Conservation (phyloP, 352 stramenopile genomes). For the Bremia lactucae region DNA sequence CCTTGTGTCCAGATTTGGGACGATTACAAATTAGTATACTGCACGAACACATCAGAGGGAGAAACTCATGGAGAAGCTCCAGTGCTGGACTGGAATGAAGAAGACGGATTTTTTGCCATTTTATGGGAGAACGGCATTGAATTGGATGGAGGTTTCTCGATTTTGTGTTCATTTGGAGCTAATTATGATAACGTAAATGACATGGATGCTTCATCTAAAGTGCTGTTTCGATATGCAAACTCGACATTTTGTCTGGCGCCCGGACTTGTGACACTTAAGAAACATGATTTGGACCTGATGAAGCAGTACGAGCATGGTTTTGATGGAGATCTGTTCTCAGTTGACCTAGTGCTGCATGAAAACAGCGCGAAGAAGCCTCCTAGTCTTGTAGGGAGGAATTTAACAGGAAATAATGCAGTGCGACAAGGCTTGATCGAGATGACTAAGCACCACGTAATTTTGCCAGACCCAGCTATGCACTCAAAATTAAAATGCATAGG, state of each 20-base stretch:
- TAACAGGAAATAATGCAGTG: constrained; percentile 54
- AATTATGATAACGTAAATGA: constrained; percentile 53
- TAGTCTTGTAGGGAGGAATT: constrained; percentile 44
- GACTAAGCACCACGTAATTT: constrained; percentile 63
- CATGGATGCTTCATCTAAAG: constrained; percentile 47
- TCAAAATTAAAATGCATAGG: constrained; percentile 78
- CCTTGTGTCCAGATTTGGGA: constrained; percentile 81
- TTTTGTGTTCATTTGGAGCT: constrained; percentile 77
- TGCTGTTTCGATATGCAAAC: constrained; percentile 70
- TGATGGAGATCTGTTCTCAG: constrained; percentile 67
- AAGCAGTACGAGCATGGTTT: constrained; percentile 81
- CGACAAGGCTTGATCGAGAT: constrained; percentile 69
- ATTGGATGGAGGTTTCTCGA: constrained; percentile 71
- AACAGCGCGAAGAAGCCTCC: constrained; percentile 26
- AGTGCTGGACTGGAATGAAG: constrained; percentile 67
- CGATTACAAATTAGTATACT: constrained; percentile 64
- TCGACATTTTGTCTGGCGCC: constrained; percentile 69
- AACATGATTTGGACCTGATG: constrained; percentile 69
- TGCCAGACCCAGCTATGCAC: constrained; percentile 69
- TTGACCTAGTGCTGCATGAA: constrained; percentile 71
- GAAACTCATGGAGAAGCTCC: constrained; percentile 18
- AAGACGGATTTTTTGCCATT: constrained; percentile 72
- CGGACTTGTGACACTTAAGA: constrained; percentile 62
- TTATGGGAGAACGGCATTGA: constrained; percentile 70
- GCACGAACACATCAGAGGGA: constrained; percentile 25